Base-by-base conservation (phyloP, 257 asterid species). In the Penstemon newberryi region DNA sequence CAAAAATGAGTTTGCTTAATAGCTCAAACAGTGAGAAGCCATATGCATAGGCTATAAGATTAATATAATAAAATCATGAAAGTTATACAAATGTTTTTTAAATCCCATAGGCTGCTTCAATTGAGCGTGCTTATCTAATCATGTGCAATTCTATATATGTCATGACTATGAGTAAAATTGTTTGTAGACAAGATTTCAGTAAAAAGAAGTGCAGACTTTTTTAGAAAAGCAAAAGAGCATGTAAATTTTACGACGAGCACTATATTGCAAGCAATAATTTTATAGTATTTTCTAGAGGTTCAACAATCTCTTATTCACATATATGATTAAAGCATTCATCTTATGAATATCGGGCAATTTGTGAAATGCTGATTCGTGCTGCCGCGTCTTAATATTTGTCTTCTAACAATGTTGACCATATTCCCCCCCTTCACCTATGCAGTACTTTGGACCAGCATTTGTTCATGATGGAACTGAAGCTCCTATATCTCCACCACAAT, bases 371-470 rank as follows among this genome's bases (percentile, higher is more conserved):
- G 38, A 4, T 71, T 36, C 19, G 33, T 70, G 36, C 15, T 65
- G 53, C 55, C 37, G 33, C 37, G 8, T 59, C 9, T 13, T 47
- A 7, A 46, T 15, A 15, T 15, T 15, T 15, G 18, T 15, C 18
- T 6, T 39, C 5, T 13, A 11, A 2, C 8, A 41, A 44, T 37
- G 25, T 7, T 65, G 12, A 66, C 6, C 52, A 46, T 63, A 15
- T 56, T 65, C 44, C 44, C 53, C 8, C 49, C 61, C 65, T 71
- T 52, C 39, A 13, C 51, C 54, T 66, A 12, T 83, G 85, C 87
- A 93, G 97, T 93, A 90, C 75, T 93, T 88, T 41, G 98, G 98
- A 69, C 76, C 93, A 18, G 72, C 71, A 60, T 93, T 93, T 73
- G 63, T 93, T 73, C 97, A 90, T 33, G 93, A 86, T 44, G 97